Conservation (phyloP, 192 early-diverging fungal genomes). For the Rhizoclosmatium globosum region DNA sequence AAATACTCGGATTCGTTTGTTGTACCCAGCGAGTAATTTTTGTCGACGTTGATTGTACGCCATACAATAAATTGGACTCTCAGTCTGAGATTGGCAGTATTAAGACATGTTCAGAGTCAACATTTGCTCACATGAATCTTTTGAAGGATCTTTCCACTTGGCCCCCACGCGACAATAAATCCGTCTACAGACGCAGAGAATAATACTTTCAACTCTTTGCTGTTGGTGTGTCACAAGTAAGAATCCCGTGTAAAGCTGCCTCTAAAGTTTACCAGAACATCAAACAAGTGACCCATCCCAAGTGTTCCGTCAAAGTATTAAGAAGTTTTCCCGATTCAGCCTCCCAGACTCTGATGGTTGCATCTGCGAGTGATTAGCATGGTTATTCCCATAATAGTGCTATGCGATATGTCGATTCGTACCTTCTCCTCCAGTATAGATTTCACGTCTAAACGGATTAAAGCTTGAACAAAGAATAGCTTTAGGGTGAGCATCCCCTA, state of each 20-base stretch:
- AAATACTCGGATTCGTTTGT: constrained; percentile 63
- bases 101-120: constrained; percentile 1
- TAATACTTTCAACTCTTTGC: constrained; percentile 63
- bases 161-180: constrained; percentile 61
- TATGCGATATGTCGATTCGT: not conserved
- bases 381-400: constrained; percentile 13
- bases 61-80: constrained; percentile 63
- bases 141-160: constrained; percentile 59
- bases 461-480: constrained; percentile 60
- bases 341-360: constrained; percentile 63
- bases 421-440: constrained; percentile 67
- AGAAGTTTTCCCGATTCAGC: constrained; percentile 60
- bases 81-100: constrained; percentile 46
- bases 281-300: constrained; percentile 63
- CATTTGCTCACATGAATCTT: constrained; percentile 54
- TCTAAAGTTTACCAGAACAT: constrained; percentile 53
- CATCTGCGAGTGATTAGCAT: constrained; percentile 36
- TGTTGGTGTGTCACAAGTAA: constrained; percentile 10
- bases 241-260: not conserved
- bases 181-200: constrained; percentile 67
- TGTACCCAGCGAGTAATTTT: constrained; percentile 63
- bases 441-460: constrained; percentile 59
- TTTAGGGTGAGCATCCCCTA: constrained; percentile 61
- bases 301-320: constrained; percentile 50
- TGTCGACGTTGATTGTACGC: constrained; percentile 65